Evolutionary conservation across 2,329 filamentous ascomycete species (phyloP), one percentile per base, ranked within the genome.

Genomic region (Fusarium oligoseptatum): DNA sequence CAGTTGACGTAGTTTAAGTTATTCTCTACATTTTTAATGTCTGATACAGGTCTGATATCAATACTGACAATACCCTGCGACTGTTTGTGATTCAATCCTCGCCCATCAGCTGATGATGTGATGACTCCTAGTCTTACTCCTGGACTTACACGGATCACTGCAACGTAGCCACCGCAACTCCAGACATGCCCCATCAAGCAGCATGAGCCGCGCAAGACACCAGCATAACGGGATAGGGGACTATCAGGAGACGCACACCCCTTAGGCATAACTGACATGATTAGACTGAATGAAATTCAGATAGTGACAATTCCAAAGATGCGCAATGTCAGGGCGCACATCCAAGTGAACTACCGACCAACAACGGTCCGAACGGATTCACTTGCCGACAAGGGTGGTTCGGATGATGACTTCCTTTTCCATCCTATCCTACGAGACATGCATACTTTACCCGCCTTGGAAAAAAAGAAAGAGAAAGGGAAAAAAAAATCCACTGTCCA

Each of bases 401-500:
- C 41, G 27, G 73, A 37, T 6, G 45, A 29, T 17, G 24, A 29
- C 24, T 36, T 50, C 36, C n/a, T 34, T 68, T 52, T 24, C 11
- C 50, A 22, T 24, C 24, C 20, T 10, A 48, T 32, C 55, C 43
- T n/a, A 60, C 61, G 65, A 75, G 61, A 75, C 65, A 70, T 60
- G 32, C 61, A 43, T 39, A 11, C 9, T 60, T 56, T 50, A 50
- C n/a, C 20, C 20, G 22, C 29, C 36, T n/a, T 29, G 24, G 9
- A 29, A 50, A 27, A 50, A 17, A 29, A 50, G n/a, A 17, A 72
- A 27, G 24, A 27, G 24, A 29, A n/a, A n/a, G 11, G 10, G 12
- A 43, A 69, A 45, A 66, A 41, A 43, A 69, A 45, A 66, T 34
- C 72, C 61, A 20, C 60, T n/a, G 43, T 29, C 68, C 61, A 69